Percentiles rank a stretch among this genome's conserved stretches.
phyloP scores from a whole-genome alignment of 1,284 basidiomycete genomes.

The Caloboletus firmus region DNA sequence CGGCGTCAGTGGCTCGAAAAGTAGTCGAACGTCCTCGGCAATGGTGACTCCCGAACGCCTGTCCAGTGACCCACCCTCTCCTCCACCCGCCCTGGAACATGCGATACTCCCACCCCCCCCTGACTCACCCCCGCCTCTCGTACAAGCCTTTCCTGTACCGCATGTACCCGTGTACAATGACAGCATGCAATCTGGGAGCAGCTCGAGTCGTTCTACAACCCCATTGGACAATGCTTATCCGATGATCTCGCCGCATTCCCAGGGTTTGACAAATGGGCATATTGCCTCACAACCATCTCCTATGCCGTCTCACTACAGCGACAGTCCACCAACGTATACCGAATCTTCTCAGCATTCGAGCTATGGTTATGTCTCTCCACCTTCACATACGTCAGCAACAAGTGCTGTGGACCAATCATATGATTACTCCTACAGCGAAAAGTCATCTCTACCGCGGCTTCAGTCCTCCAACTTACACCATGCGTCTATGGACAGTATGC shows the following conservation, averaged over 20 bases:
- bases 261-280: conserved; percentile 29
- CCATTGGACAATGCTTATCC: conserved; percentile 44
- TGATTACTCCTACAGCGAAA: conserved; percentile 34
- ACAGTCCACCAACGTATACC: conserved; percentile 42
- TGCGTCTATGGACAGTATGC: conserved; percentile 31
- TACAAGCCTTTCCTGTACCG: conserved; percentile 39
- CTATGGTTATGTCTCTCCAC: conserved; percentile 43
- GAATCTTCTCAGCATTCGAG: conserved; percentile 45
- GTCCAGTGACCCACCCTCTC: conserved; percentile 37
- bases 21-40: conserved; percentile 22
- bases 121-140: conserved; percentile 44
- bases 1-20: conserved; percentile 31
- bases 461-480: conserved; percentile 29
- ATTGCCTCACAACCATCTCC: conserved; percentile 33
- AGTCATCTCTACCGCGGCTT: conserved; percentile 31
- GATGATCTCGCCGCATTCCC: conserved; percentile 34
- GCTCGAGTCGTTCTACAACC: conserved; percentile 43
- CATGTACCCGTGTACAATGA: conserved; percentile 37
- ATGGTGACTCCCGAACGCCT: conserved; percentile 25
- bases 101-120: conserved; percentile 38
- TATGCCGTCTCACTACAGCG: conserved; percentile 32
- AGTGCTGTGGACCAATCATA: conserved; percentile 29
- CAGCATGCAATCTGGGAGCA: conserved; percentile 38
- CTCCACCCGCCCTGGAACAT: conserved; percentile 49
- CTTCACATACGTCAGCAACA: conserved; percentile 27